Evolutionary conservation across 352 stramenopile genomes (phyloP), one percentile per base, ranked within the genome.

Genomic region (Phytophthora pini): DNA sequence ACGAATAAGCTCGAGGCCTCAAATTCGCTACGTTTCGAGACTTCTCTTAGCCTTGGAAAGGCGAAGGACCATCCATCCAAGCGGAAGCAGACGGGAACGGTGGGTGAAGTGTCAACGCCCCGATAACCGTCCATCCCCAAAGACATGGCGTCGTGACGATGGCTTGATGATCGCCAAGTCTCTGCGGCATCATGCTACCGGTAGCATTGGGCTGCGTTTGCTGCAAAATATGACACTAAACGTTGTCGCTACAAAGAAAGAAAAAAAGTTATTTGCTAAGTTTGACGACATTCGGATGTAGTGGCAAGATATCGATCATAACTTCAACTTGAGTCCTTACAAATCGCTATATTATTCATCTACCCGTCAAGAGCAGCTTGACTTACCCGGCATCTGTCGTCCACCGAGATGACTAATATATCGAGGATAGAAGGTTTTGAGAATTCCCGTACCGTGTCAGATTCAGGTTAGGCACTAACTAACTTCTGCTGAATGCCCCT

Each of bases 321-420:
- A 67, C 61, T 69, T 69, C 53, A 69, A 69, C 27, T 34, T 64
- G 22, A 9, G 2, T 8, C 8, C 26, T 44, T 68, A 58, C 53
- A 68, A 57, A 58, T 34, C 24, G 3, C 22, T 17, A 54, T 58
- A 64, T 61, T 31, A 40, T 54, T 55, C 6, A 27, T 22, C 2
- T 9, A 39, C 52, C 4, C 34, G 47, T 61, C 17, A 51, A 57
- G 47, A 65, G 46, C 46, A 62, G 22, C 15, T 55, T 36, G 20
- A 9, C 20, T 44, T 61, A 31, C 7, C 26, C 24, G 43, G 17
- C 43, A 55, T 13, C 0, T 67, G 24, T 60, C 59, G 59, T 61
- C n/a, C 40, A 67, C 40, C 59, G 59, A 67, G 49, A 67, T n/a
- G 8, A 55, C 22, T 32, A 47, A 48, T 31, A 20, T 15, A 55